Percentiles rank a stretch among this genome's conserved stretches.
These are phyloP conservation scores for Fusarium sp. DNA, from an alignment of 2,329 filamentous ascomycete genomes.

Conservation along the genomic window DNA sequence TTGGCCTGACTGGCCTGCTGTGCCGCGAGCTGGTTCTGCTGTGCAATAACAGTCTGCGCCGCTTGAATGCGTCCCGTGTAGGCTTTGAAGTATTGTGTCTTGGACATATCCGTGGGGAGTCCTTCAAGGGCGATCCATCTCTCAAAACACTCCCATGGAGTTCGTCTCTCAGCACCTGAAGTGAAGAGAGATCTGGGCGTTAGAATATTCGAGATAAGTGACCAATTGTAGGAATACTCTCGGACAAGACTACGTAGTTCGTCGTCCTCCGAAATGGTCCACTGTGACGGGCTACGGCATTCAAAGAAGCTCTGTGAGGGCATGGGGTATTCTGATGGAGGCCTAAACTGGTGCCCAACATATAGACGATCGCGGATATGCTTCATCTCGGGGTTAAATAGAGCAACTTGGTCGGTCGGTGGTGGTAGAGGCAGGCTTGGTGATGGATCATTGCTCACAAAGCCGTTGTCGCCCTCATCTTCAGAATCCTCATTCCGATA, in stretches of 20 bases:
- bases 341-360: constrained; percentile 90
- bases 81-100: constrained; percentile 91
- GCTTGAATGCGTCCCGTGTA: constrained; percentile 69
- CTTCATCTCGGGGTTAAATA: constrained; percentile 91
- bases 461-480: constrained; percentile 64
- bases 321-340: constrained; percentile 91
- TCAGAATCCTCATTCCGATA: constrained; percentile 78
- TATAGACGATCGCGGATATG: constrained; percentile 89
- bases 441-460: constrained; percentile 62
- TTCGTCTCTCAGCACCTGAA: constrained; percentile 89
- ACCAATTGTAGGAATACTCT: constrained; percentile 98
- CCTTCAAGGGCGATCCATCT: constrained; percentile 94
- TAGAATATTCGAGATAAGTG: constrained; percentile 85
- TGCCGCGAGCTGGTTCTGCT: constrained; percentile 61
- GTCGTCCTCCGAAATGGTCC: constrained; percentile 90
- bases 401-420: constrained; percentile 78
- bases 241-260: constrained; percentile 85
- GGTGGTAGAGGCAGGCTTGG: constrained; percentile 65
- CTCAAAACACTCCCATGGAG: constrained; percentile 98
- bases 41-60: constrained; percentile 63
- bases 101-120: constrained; percentile 89
- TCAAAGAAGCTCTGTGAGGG: constrained; percentile 92
- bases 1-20: constrained; percentile 60
- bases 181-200: constrained; percentile 77
- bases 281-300: constrained; percentile 84